These are phyloP conservation scores for Boletus speciosus DNA, from an alignment of 768 basidiomycete species.

Conservation along the genomic window DNA sequence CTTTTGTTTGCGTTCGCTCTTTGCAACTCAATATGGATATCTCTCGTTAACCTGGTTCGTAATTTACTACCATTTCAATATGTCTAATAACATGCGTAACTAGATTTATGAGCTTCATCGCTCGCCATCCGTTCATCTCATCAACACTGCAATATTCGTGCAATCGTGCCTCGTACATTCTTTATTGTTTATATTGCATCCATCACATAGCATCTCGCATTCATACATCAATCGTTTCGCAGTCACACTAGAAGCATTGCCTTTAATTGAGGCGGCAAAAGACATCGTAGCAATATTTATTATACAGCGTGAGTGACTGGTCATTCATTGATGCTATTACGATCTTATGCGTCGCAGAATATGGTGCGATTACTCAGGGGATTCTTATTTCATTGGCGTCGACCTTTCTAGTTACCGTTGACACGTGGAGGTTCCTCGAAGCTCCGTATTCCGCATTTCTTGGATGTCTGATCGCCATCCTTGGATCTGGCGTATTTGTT, in stretches of 20 bases:
- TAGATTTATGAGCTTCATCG: conserved; percentile 25
- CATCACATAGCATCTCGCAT: conserved; percentile 4
- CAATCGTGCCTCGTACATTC: conserved; percentile 18
- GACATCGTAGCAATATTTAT: conserved; percentile 17
- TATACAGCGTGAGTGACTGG: conserved; percentile 23
- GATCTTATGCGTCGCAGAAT: conserved; percentile 21
- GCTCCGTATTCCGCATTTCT: conserved; percentile 12
- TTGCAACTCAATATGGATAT: conserved; percentile 19
- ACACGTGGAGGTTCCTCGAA: conserved; percentile 8
- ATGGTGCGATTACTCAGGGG: conserved; percentile 28
- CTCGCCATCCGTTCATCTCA: conserved; percentile 14
- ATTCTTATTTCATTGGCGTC: conserved; percentile 11
- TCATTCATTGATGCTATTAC: background rate
- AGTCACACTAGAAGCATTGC: conserved; percentile 7
- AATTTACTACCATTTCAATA: background rate
- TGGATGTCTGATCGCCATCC: conserved; percentile 16
- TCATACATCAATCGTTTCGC: conserved; percentile 3
- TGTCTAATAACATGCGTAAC: background rate
- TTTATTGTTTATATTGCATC: conserved; percentile 11
- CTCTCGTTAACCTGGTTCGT: conserved; percentile 26
- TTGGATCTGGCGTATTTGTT: conserved; percentile 7
- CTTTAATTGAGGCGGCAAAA: conserved; percentile 17
- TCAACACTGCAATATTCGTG: conserved; percentile 26
- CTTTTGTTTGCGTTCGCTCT: conserved; percentile 19
- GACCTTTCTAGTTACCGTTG: conserved; percentile 5